Conservation (phyloP, 208 protist genomes). For the Balamuthia mandrillaris region DNA sequence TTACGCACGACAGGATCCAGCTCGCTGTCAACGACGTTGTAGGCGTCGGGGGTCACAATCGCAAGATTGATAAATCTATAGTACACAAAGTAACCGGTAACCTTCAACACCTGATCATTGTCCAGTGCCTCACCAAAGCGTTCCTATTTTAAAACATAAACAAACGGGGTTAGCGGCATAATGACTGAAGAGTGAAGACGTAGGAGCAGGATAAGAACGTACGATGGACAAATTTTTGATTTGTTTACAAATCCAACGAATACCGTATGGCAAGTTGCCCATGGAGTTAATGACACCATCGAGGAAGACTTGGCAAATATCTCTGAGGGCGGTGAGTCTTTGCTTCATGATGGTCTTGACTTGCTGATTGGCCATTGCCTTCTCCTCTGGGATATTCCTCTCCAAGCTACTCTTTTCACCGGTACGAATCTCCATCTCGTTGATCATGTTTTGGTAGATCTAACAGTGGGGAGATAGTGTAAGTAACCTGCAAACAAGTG, state of each 20-base stretch:
- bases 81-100: constrained; percentile 74
- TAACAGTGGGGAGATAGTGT: not conserved
- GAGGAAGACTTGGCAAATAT: constrained; percentile 63
- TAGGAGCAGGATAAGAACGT: no score
- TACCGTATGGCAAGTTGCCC: constrained; percentile 68
- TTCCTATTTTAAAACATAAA: no score
- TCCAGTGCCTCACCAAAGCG: constrained; percentile 44
- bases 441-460: constrained; percentile 69
- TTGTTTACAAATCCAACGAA: constrained; percentile 69
- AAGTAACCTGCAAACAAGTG: no score
- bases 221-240: constrained; percentile 47
- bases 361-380: constrained; percentile 63
- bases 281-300: constrained; percentile 64
- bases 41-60: constrained; percentile 70
- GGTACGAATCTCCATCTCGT: constrained; percentile 64
- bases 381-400: constrained; percentile 63
- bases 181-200: no score
- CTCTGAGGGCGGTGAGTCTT: constrained; percentile 48
- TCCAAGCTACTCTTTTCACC: constrained; percentile 63
- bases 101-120: constrained; percentile 58
- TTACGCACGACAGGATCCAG: constrained; percentile 46
- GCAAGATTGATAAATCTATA: constrained; percentile 77
- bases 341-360: constrained; percentile 63
- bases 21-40: constrained; percentile 62
- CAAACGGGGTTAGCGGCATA: no score